Conservation (phyloP, 2,329 filamentous ascomycete genomes). For the Ophiostoma perfectum region DNA sequence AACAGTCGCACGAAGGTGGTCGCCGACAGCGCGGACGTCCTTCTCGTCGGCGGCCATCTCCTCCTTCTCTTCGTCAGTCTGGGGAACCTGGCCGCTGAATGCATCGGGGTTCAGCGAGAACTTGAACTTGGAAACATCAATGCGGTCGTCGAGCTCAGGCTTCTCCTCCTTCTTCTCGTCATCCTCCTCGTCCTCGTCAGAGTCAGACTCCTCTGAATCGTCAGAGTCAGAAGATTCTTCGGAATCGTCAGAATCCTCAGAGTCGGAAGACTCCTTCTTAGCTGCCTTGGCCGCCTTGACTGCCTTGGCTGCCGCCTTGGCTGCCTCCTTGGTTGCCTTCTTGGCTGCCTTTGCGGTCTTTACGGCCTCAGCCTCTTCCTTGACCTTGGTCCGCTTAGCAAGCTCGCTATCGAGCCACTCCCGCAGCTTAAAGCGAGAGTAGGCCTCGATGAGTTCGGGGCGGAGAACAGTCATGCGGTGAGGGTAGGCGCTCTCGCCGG, state of each 20-base stretch:
- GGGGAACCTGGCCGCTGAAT: constrained; percentile 85
- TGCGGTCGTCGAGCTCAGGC: constrained; percentile 50
- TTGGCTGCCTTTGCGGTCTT: constrained; percentile 8
- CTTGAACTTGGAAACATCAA: constrained; percentile 81
- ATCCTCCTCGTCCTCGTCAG: constrained; percentile 37
- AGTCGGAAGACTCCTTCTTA: constrained; percentile 9
- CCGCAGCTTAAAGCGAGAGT: constrained; percentile 78
- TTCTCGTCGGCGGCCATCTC: constrained; percentile 78
- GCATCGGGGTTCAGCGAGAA: constrained; percentile 92
- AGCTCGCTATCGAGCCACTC: constrained; percentile 81
- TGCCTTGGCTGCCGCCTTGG: not conserved
- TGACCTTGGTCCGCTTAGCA: constrained; percentile 51
- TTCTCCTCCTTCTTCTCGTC: constrained; percentile 38
- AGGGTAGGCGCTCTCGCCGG: constrained; percentile 60
- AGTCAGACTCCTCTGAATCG: constrained; percentile 3
- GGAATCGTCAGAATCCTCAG: not conserved
- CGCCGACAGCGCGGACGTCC: constrained; percentile 78
- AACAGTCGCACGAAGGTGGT: constrained; percentile 67
- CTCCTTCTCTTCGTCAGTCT: constrained; percentile 83
- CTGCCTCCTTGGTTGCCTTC: constrained; percentile 1
- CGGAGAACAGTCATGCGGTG: constrained; percentile 94
- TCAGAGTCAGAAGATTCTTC: constrained; percentile 1
- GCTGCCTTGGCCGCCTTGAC: constrained; percentile 1
- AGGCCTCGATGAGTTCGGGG: constrained; percentile 81
- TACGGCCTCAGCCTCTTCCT: constrained; percentile 25